phyloP scores from a whole-genome alignment of 2,329 filamentous ascomycete species.

The Triangularia setosa region DNA sequence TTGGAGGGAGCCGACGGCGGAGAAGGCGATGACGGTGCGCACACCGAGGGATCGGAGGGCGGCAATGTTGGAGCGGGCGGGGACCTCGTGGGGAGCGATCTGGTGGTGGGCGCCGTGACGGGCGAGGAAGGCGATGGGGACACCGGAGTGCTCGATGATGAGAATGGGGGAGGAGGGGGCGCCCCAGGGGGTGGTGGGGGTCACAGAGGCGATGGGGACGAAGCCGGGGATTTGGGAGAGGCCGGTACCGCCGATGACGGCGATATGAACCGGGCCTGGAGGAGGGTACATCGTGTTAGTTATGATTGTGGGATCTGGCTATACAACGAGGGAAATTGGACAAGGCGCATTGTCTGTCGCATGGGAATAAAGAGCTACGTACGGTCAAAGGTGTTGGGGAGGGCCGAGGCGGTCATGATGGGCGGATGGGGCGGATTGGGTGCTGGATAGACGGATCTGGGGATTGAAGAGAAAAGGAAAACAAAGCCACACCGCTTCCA shows the following conservation, averaged over 20 bases:
- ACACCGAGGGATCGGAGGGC: slow-evolving; percentile 89
- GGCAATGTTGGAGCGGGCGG: slow-evolving; percentile 92
- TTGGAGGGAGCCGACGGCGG: slow-evolving; percentile 85
- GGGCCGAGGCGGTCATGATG: slow-evolving; percentile 27
- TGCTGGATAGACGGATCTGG: background rate
- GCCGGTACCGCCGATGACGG: slow-evolving; percentile 89
- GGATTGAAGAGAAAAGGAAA: background rate
- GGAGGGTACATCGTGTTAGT: slow-evolving; percentile 5
- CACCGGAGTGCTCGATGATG: slow-evolving; percentile 81
- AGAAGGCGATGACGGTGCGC: slow-evolving; percentile 88
- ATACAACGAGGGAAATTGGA: background rate
- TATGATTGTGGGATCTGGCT: background rate
- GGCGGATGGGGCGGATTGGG: background rate
- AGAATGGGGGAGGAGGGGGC: slow-evolving; percentile 69
- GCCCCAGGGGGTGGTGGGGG: slow-evolving; percentile 84
- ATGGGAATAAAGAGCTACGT: slow-evolving; percentile 25
- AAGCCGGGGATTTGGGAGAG: slow-evolving; percentile 84
- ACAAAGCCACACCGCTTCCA: background rate
- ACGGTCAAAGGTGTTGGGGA: slow-evolving; percentile 59
- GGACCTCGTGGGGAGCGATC: slow-evolving; percentile 90
- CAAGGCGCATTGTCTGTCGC: background rate
- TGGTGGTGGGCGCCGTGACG: slow-evolving; percentile 89
- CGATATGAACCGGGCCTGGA: slow-evolving; percentile 70
- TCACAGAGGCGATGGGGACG: slow-evolving; percentile 74
- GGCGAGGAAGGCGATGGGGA: slow-evolving; percentile 85